Evolutionary conservation across 441 rosid genomes (phyloP).

Genomic region (Hypseocharis bilobata): DNA sequence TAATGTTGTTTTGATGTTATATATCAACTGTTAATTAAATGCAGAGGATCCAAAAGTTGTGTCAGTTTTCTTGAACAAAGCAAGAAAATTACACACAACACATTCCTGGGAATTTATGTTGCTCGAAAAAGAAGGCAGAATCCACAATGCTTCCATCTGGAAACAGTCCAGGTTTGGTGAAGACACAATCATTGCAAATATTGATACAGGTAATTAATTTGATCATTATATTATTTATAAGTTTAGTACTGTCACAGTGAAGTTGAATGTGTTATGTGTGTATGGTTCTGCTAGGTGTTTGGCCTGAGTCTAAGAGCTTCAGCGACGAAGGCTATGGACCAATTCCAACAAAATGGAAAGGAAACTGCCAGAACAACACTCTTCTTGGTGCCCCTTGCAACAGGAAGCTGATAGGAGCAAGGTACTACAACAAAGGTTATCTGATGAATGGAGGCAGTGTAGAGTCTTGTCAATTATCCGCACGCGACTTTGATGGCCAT

Average conservation of each 20-base stretch:
- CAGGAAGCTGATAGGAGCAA: slow-evolving; percentile 57
- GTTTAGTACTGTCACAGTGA: too few relatives aligned
- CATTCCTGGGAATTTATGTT: slow-evolving; percentile 57
- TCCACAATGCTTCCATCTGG: slow-evolving; percentile 33
- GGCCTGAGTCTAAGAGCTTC: slow-evolving; percentile 72
- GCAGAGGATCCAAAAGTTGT: slow-evolving; percentile 47
- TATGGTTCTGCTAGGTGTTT: too few relatives aligned
- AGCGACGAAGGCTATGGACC: slow-evolving; percentile 56
- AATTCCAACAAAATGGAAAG: slow-evolving; percentile 61
- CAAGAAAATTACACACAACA: slow-evolving; percentile 43
- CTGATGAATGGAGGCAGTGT: background rate
- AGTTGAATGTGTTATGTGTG: too few relatives aligned
- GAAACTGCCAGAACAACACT: slow-evolving; percentile 48
- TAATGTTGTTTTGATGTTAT: too few relatives aligned
- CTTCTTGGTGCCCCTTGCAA: slow-evolving; percentile 46
- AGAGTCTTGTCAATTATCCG: slow-evolving; percentile 25
- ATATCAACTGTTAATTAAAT: too few relatives aligned
- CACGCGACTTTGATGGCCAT: slow-evolving; percentile 39
- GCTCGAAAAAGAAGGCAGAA: slow-evolving; percentile 28
- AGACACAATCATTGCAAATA: slow-evolving; percentile 50
- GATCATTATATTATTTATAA: too few relatives aligned
- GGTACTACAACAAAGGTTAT: slow-evolving; percentile 44
- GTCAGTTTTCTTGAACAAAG: slow-evolving; percentile 37
- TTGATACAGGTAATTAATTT: slow-evolving; percentile 41
- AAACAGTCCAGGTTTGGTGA: slow-evolving; percentile 40